phyloP scores from a whole-genome alignment of 1,139 yeast species.

The Candida sanyaensis region DNA sequence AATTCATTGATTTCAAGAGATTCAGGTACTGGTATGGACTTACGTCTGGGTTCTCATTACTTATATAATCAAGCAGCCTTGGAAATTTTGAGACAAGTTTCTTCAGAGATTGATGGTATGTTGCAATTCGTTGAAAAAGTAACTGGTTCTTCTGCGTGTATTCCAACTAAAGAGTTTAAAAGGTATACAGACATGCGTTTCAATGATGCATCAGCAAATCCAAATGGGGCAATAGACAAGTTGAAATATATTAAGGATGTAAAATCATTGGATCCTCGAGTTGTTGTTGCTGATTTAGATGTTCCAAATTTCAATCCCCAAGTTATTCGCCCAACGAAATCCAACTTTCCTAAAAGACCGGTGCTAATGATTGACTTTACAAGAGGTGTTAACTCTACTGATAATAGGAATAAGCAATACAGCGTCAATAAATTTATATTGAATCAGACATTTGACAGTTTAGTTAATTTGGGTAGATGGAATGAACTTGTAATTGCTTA shows the following conservation, averaged over 20 bases:
- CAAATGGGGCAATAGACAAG: not conserved
- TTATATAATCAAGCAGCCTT: constrained; percentile 23
- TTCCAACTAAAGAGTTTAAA: constrained; percentile 4
- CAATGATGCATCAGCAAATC: constrained; percentile 8
- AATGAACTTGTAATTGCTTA: constrained; percentile 30
- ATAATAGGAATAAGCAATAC: constrained; percentile 7
- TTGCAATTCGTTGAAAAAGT: constrained; percentile 17
- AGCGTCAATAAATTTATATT: constrained; percentile 32
- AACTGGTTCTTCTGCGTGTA: constrained; percentile 5
- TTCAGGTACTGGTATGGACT: constrained; percentile 28
- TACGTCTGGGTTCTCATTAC: constrained; percentile 30
- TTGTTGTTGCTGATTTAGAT: constrained; percentile 12
- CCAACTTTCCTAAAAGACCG: constrained; percentile 24
- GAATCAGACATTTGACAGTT: constrained; percentile 32
- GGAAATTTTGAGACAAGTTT: constrained; percentile 8
- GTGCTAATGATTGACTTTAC: constrained; percentile 35
- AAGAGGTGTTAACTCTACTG: constrained; percentile 15
- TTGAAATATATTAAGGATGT: constrained; percentile 4
- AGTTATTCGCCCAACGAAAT: constrained; percentile 28
- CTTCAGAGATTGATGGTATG: constrained; percentile 32
- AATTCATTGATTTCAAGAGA: constrained; percentile 31
- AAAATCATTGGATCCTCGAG: constrained; percentile 16
- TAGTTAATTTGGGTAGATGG: constrained; percentile 33
- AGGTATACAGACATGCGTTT: constrained; percentile 19
- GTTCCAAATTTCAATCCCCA: constrained; percentile 25